A percentile compares a stretch with the other conserved stretches of the same genome.
Conservation (phyloP, 805 yeast genomes). For the Cyberlindnera americana region DNA sequence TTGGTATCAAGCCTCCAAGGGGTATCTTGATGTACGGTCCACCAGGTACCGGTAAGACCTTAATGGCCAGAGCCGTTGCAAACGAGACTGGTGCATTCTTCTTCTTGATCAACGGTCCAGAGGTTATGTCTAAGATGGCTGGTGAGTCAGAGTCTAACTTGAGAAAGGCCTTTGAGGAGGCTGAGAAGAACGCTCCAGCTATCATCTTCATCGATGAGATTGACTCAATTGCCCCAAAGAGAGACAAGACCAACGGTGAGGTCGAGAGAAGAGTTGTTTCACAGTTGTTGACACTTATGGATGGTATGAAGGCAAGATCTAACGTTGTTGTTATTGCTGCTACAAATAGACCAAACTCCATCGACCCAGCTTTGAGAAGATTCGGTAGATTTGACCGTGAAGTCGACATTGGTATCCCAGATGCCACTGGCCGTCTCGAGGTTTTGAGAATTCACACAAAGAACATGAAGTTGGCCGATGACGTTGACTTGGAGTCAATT, state of each 20-base stretch:
- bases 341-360: conserved; percentile 72
- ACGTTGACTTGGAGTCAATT: conserved; percentile 91
- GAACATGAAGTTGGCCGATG: conserved; percentile 95
- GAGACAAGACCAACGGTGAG: conserved; percentile 99
- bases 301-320: conserved; percentile 99
- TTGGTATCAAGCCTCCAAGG: conserved; percentile 98
- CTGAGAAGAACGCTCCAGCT: conserved; percentile 97
- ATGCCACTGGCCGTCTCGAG: conserved; percentile 97
- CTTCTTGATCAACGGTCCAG: conserved; percentile 97
- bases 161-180: conserved; percentile 98
- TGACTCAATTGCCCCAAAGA: conserved; percentile 98
- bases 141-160: conserved; percentile 98
- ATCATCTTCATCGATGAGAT: conserved; percentile 98
- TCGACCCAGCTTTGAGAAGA: conserved; percentile 78
- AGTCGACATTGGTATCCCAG: conserved; percentile 92
- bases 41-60: conserved; percentile 99
- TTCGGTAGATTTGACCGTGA: conserved; percentile 91
- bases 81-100: conserved; percentile 99
- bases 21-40: conserved; percentile 99
- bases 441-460: conserved; percentile 96
- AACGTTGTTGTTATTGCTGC: conserved; percentile 99
- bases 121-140: conserved; percentile 99
- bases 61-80: conserved; percentile 99
- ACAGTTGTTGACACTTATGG: conserved; percentile 96
- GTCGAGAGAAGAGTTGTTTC: conserved; percentile 99